Evolutionary conservation across 176 grass and related monocot species (phyloP).

Genomic region (Rhipidocladum racemiflorum): DNA sequence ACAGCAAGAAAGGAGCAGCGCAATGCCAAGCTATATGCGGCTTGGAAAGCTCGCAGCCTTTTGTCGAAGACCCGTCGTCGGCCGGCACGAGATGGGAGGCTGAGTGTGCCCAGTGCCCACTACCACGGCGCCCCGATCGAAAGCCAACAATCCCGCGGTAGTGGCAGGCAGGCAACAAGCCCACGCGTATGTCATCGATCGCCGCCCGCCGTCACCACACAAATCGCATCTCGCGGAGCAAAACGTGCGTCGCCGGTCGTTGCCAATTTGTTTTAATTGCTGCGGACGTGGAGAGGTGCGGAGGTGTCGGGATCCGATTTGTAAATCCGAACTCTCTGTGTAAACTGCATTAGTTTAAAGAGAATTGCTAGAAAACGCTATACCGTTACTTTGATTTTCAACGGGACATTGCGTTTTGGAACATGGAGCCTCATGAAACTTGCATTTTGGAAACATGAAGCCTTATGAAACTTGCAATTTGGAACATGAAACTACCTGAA

Average conservation of each 20-base stretch:
- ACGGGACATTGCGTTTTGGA: no score
- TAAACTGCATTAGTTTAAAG: no score
- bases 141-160: background rate
- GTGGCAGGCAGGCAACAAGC: background rate
- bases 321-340: no score
- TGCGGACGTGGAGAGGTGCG: background rate
- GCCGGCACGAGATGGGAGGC: background rate
- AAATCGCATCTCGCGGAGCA: background rate
- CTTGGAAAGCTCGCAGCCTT: conserved; percentile 4
- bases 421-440: no score
- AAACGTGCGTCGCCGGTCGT: background rate
- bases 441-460: no score
- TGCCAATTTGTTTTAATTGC: background rate
- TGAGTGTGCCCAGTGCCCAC: background rate
- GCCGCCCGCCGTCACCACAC: background rate
- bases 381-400: no score
- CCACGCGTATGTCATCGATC: background rate
- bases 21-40: background rate
- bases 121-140: background rate
- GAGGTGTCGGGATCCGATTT: no score
- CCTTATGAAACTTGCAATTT: no score
- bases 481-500: no score
- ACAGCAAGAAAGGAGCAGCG: background rate
- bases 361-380: no score
- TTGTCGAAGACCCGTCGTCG: background rate